Percentiles rank a stretch among this genome's conserved stretches.
Evolutionary conservation across 2,329 filamentous ascomycete genomes (phyloP).

Genomic region (Phialophora macrospora): DNA sequence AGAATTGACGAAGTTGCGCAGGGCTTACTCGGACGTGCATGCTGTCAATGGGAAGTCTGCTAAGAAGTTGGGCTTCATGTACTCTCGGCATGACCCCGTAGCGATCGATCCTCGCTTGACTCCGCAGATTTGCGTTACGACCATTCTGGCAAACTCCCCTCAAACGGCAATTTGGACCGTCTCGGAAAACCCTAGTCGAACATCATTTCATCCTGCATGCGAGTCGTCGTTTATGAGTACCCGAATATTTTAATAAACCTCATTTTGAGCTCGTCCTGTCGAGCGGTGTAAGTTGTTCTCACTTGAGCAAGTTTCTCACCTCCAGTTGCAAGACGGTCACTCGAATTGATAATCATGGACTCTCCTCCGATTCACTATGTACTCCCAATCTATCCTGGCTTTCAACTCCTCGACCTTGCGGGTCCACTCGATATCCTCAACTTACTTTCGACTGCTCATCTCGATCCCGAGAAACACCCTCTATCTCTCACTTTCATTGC

Average conservation of each 20-base stretch:
- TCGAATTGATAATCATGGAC: constrained; percentile 6
- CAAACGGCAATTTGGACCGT: neutral
- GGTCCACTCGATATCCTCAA: constrained; percentile 57
- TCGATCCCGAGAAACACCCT: constrained; percentile 29
- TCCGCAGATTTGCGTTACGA: neutral
- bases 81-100: neutral
- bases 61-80: neutral
- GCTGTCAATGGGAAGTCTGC: neutral
- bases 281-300: neutral
- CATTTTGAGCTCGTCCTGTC: neutral
- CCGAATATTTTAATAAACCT: neutral
- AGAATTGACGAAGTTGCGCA: neutral
- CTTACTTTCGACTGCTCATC: constrained; percentile 38
- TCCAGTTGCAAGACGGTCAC: neutral
- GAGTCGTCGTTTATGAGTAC: neutral
- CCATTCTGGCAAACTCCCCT: neutral
- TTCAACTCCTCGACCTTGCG: constrained; percentile 51
- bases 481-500: constrained; percentile 43
- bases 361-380: constrained; percentile 27
- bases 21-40: neutral
- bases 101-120: neutral
- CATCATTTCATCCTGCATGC: neutral
- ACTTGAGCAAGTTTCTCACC: neutral
- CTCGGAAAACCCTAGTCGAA: neutral
- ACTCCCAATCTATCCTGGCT: constrained; percentile 47